Evolutionary conservation across 2,329 filamentous ascomycete species (phyloP).

Genomic region (Ophiosphaerella narmari): DNA sequence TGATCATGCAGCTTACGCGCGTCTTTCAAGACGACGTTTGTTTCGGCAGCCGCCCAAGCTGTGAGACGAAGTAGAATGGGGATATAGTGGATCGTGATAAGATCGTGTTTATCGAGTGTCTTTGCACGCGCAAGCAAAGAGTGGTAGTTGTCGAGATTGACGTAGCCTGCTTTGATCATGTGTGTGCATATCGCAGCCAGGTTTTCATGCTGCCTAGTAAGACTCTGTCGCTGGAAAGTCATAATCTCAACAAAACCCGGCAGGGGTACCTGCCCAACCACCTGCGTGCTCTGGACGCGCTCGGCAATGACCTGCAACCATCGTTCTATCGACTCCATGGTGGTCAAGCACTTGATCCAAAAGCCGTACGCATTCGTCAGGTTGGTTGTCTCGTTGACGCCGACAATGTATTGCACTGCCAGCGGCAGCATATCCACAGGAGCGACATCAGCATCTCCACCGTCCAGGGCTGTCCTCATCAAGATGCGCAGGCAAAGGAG

Average conservation of each 20-base stretch:
- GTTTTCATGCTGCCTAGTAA: conserved; percentile 88
- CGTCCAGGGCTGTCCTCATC: conserved; percentile 67
- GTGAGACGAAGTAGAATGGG: conserved; percentile 79
- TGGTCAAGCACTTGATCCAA: conserved; percentile 73
- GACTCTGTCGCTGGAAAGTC: conserved; percentile 77
- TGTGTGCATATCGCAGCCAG: conserved; percentile 79
- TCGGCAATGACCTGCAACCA: conserved; percentile 79
- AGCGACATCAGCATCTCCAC: conserved; percentile 27
- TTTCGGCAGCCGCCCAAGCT: conserved; percentile 76
- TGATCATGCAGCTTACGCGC: conserved; percentile 72
- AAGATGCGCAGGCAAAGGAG: conserved; percentile 84
- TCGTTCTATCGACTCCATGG: conserved; percentile 75
- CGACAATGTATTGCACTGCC: conserved; percentile 50
- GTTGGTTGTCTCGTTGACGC: conserved; percentile 61
- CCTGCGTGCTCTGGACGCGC: conserved; percentile 72
- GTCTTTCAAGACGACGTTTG: conserved; percentile 66
- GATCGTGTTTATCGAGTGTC: conserved; percentile 77
- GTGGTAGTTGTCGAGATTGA: conserved; percentile 72
- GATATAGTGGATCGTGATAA: conserved; percentile 75
- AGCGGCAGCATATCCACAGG: conserved; percentile 26
- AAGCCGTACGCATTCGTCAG: conserved; percentile 64
- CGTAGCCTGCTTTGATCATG: conserved; percentile 76
- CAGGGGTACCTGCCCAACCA: conserved; percentile 69
- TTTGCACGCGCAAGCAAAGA: conserved; percentile 71
- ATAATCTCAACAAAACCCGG: conserved; percentile 76